Percentiles rank a stretch among this genome's conserved stretches.
These are phyloP conservation scores for Rhodotorula paludigena DNA, from an alignment of 768 basidiomycete genomes.

Conservation along the genomic window DNA sequence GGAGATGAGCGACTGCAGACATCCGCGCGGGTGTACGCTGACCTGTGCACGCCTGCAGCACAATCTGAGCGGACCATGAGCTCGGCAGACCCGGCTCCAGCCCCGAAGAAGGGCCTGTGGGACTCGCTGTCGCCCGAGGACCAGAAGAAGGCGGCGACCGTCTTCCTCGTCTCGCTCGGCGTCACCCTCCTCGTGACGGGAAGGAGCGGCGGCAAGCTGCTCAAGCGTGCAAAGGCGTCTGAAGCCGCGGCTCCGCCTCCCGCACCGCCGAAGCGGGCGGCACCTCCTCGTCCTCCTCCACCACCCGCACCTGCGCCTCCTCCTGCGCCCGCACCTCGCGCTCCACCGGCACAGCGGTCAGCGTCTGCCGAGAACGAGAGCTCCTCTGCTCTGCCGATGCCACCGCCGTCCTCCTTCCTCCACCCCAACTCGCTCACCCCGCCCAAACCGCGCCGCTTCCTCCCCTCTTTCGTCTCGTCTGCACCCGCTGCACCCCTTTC, in stretches of 20 bases:
- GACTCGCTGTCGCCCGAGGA: constrained; percentile 11
- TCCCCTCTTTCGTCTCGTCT: constrained; percentile 13
- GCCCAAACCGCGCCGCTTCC: constrained; percentile 3
- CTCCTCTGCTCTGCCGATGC: background rate
- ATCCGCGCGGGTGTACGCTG: too few species aligned
- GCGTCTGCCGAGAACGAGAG: too few species aligned
- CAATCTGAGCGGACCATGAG: background rate
- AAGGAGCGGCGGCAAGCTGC: constrained; percentile 21
- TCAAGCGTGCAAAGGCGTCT: constrained; percentile 28
- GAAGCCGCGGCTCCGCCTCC: background rate
- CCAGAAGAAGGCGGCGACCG: constrained; percentile 36
- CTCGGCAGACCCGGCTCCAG: background rate
- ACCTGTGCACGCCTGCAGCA: too few species aligned
- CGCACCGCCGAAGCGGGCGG: background rate
- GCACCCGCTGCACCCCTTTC: background rate
- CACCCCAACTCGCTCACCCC: constrained; percentile 16
- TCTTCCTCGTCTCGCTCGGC: constrained; percentile 39
- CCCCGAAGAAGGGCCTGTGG: constrained; percentile 4
- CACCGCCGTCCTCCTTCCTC: constrained; percentile 6
- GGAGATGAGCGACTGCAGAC: background rate
- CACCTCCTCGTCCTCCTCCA: constrained; percentile 1
- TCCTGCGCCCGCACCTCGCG: background rate
- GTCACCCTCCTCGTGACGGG: constrained; percentile 39
- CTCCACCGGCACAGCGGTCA: background rate
- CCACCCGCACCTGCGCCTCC: background rate